Evolutionary conservation across 2,329 filamentous ascomycete genomes (phyloP).

Genomic region (Xylogone sp.): DNA sequence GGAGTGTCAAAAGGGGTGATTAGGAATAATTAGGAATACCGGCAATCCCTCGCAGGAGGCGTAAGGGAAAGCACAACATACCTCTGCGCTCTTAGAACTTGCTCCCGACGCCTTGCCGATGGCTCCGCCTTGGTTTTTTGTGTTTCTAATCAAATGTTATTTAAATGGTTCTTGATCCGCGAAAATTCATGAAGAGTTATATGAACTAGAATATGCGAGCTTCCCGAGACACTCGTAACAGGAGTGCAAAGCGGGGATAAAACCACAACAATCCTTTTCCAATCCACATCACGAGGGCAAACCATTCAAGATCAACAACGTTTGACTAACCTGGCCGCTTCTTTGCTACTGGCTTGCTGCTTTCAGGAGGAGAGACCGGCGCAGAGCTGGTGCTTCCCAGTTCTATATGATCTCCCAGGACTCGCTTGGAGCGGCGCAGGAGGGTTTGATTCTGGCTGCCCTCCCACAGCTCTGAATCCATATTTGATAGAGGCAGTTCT

Average conservation of each 20-base stretch:
- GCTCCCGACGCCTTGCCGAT: not conserved
- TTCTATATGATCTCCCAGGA: not conserved
- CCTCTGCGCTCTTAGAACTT: not conserved
- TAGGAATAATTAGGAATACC: too few species aligned
- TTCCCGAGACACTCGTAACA: too few species aligned
- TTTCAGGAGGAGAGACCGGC: not conserved
- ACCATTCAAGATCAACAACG: too few species aligned
- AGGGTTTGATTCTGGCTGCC: not conserved
- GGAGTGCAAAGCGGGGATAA: too few species aligned
- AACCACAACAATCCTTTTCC: too few species aligned
- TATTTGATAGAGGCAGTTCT: not conserved
- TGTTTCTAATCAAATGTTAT: not conserved
- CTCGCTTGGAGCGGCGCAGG: not conserved
- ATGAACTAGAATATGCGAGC: too few species aligned
- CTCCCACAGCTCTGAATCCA: not conserved
- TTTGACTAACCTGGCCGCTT: not conserved
- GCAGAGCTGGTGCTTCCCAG: not conserved
- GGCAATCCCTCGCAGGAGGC: too few species aligned
- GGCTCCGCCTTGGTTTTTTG: not conserved
- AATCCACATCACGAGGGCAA: too few species aligned
- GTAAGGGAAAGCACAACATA: not conserved
- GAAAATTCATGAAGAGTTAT: too few species aligned
- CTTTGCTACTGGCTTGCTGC: not conserved
- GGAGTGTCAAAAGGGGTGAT: not conserved
- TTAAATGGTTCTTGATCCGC: too few species aligned